Percentiles rank a stretch among this genome's conserved stretches.
phyloP scores from a whole-genome alignment of 106 monocot genomes.

The Vanilla planifolia region DNA sequence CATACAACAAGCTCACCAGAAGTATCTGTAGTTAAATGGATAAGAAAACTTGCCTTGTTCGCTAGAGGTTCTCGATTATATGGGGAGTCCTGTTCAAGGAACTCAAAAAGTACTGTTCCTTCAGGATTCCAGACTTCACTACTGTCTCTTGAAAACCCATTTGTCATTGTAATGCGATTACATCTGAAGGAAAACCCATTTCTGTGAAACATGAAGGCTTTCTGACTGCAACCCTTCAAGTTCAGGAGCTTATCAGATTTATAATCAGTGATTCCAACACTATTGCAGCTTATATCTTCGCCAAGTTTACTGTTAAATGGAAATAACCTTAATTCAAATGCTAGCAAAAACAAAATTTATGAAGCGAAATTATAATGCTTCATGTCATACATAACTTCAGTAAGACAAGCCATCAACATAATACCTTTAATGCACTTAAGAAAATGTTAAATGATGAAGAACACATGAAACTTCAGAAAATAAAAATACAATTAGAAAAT shows the following conservation, averaged over 20 bases:
- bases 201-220: constrained; percentile 8
- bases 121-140: constrained; percentile 24
- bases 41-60: constrained; percentile 37
- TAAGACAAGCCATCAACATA: too few relatives aligned
- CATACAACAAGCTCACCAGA: neutral
- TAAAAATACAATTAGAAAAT: too few relatives aligned
- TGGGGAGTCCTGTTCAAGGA: constrained; percentile 41
- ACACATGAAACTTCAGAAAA: too few relatives aligned
- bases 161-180: constrained; percentile 8
- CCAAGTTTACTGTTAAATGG: neutral
- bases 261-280: constrained; percentile 56
- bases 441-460: too few relatives aligned
- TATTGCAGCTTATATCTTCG: constrained; percentile 43
- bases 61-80: constrained; percentile 58
- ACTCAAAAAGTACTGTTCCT: constrained; percentile 46
- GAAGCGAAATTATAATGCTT: too few relatives aligned
- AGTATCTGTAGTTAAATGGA: neutral
- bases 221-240: constrained; percentile 17
- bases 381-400: too few relatives aligned
- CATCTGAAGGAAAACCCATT: constrained; percentile 22
- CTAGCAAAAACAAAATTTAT: too few relatives aligned
- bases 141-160: constrained; percentile 42
- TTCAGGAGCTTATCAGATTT: constrained; percentile 39
- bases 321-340: too few relatives aligned
- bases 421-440: too few relatives aligned